phyloP scores from a whole-genome alignment of 1,284 basidiomycete genomes.

The Boletus sp. region DNA sequence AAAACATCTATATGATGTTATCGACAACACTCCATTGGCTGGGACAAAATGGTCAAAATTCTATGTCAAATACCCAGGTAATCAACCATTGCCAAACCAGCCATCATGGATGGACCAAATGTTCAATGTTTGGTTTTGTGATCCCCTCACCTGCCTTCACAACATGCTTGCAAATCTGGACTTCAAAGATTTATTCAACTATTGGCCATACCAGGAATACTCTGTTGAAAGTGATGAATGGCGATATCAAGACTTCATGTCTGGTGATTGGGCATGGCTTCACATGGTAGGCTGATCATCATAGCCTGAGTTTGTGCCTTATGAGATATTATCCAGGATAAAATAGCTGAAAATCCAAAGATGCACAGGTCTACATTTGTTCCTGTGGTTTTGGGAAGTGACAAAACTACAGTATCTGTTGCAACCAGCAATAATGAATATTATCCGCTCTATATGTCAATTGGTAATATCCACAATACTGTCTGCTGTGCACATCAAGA shows the following conservation, averaged over 20 bases:
- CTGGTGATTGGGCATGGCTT: too few species aligned
- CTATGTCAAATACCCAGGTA: conserved; percentile 19
- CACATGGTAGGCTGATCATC: too few species aligned
- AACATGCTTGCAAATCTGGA: not conserved
- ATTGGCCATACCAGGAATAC: not conserved
- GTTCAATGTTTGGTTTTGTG: too few species aligned
- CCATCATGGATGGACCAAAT: too few species aligned
- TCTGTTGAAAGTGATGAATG: conserved; percentile 1
- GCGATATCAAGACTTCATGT: not conserved
- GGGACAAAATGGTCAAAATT: conserved; percentile 33
- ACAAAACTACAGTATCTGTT: conserved; percentile 8
- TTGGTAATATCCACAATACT: conserved; percentile 2
- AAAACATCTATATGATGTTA: conserved; percentile 30
- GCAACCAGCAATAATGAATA: conserved; percentile 5
- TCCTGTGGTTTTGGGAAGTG: not conserved
- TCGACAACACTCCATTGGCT: conserved; percentile 30
- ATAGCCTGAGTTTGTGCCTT: not conserved
- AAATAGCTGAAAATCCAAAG: not conserved
- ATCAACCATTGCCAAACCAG: not conserved
- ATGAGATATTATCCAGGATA: not conserved
- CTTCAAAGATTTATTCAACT: not conserved
- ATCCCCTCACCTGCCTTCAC: not conserved
- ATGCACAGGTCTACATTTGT: not conserved
- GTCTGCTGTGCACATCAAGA: not conserved
- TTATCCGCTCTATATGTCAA: conserved; percentile 4